Evolutionary conservation across 2,329 filamentous ascomycete species (phyloP).

Genomic region (Phialemoniopsis sp.): DNA sequence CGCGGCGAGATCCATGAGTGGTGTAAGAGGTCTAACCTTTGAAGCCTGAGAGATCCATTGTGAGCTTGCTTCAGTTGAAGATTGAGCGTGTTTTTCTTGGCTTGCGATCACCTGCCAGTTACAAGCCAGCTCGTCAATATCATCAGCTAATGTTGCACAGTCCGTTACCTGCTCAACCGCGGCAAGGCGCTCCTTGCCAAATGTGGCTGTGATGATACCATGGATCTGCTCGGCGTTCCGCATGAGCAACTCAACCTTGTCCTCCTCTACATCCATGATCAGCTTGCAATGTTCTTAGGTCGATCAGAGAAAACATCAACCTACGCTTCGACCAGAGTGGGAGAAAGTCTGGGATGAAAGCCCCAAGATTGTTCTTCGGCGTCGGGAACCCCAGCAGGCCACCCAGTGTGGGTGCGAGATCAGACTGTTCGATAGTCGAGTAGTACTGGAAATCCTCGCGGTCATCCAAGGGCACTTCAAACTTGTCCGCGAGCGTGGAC

Average conservation of each 20-base stretch:
- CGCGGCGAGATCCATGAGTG: not conserved
- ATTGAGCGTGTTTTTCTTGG: slow-evolving; percentile 4
- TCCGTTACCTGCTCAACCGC: slow-evolving; percentile 23
- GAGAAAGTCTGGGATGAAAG: slow-evolving; percentile 77
- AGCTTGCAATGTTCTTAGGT: not conserved
- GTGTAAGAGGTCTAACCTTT: slow-evolving; percentile 23
- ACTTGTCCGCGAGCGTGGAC: slow-evolving; percentile 42
- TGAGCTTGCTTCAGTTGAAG: slow-evolving; percentile 20
- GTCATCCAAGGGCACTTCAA: slow-evolving; percentile 33
- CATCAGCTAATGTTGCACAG: slow-evolving; percentile 11
- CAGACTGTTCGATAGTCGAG: slow-evolving; percentile 82
- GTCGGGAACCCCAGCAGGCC: slow-evolving; percentile 84
- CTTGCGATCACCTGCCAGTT: slow-evolving; percentile 52
- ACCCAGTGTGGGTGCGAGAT: slow-evolving; percentile 85
- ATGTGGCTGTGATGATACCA: slow-evolving; percentile 70
- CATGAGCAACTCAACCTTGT: slow-evolving; percentile 65
- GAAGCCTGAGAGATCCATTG: slow-evolving; percentile 39
- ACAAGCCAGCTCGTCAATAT: slow-evolving; percentile 61
- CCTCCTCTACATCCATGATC: slow-evolving; percentile 23
- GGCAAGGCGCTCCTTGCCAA: slow-evolving; percentile 43
- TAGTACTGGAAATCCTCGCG: slow-evolving; percentile 80
- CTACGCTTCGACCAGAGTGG: slow-evolving; percentile 67
- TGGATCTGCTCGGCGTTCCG: slow-evolving; percentile 80
- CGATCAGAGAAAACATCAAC: slow-evolving; percentile 1
- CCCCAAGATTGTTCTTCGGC: slow-evolving; percentile 84